A percentile compares a stretch with the other conserved stretches of the same genome.
These are phyloP conservation scores for Carex kokanica DNA, from an alignment of 176 grass and related monocot species.

Conservation along the genomic window DNA sequence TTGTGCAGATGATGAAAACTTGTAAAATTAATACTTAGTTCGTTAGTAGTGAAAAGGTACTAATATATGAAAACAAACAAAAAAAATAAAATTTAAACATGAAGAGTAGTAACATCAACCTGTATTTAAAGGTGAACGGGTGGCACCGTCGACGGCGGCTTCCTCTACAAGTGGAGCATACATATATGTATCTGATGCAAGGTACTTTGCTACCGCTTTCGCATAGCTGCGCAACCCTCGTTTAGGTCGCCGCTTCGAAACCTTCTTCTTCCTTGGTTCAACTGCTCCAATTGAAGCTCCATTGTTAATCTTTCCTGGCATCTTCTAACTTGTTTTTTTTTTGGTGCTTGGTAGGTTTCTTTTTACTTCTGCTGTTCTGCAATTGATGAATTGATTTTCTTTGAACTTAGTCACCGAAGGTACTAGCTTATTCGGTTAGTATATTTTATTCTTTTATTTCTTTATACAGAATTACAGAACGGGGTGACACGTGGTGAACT, in stretches of 20 bases:
- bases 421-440: background rate
- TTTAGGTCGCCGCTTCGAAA: constrained; percentile 11
- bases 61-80: background rate
- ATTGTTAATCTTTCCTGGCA: constrained; percentile 6
- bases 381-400: background rate
- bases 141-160: background rate
- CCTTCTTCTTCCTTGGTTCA: constrained; percentile 25
- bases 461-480: background rate
- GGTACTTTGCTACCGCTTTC: constrained; percentile 27
- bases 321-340: background rate
- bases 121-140: background rate
- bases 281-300: background rate
- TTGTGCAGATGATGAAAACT: background rate
- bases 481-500: background rate
- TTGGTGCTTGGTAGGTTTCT: background rate
- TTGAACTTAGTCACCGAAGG: background rate
- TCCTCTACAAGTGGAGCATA: constrained; percentile 26
- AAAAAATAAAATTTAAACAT: background rate
- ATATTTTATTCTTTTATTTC: too few species aligned
- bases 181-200: constrained; percentile 38
- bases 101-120: background rate
- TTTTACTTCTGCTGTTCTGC: background rate
- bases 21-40: background rate
- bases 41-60: background rate
- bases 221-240: constrained; percentile 16